Percentiles rank a stretch among this genome's conserved stretches.
These are phyloP conservation scores for Brettanomyces nanus DNA, from an alignment of 805 yeast genomes.

Conservation along the genomic window DNA sequence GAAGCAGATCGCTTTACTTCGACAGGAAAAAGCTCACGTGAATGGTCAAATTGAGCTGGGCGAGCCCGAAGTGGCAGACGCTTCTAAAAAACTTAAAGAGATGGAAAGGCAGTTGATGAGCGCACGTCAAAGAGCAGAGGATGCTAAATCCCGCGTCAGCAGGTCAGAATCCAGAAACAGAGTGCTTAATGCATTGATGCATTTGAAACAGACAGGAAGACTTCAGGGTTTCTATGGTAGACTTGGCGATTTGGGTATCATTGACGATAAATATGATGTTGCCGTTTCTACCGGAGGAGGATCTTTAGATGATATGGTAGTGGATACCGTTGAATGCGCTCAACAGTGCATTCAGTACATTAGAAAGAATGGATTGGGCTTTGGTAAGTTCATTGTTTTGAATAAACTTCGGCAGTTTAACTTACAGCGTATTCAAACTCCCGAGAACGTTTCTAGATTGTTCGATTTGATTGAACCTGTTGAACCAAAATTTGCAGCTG, in stretches of 20 bases:
- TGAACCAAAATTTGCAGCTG: constrained; percentile 66
- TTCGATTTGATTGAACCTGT: constrained; percentile 73
- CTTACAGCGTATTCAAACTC: constrained; percentile 53
- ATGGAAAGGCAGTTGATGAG: constrained; percentile 46
- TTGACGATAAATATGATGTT: constrained; percentile 81
- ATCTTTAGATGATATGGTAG: constrained; percentile 86
- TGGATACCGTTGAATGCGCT: constrained; percentile 61
- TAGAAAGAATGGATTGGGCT: constrained; percentile 76
- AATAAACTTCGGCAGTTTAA: constrained; percentile 63
- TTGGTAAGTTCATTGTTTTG: constrained; percentile 79
- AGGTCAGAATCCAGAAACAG: constrained; percentile 60
- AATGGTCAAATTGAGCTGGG: constrained; percentile 52
- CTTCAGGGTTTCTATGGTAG: constrained; percentile 83
- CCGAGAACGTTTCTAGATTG: constrained; percentile 68
- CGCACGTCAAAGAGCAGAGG: constrained; percentile 55
- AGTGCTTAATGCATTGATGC: constrained; percentile 60
- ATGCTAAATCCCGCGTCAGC: constrained; percentile 53
- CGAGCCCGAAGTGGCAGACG: constrained; percentile 43
- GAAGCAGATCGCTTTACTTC: constrained; percentile 34
- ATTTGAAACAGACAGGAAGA: constrained; percentile 72
- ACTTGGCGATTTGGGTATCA: constrained; percentile 85
- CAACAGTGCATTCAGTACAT: constrained; percentile 67
- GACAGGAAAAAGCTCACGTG: constrained; percentile 41
- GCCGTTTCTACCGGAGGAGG: constrained; percentile 96
- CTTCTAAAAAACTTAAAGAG: constrained; percentile 39